Evolutionary conservation across 306 rosid genomes (phyloP), one percentile per base, ranked within the genome.

Genomic region (Luffa acutangula): DNA sequence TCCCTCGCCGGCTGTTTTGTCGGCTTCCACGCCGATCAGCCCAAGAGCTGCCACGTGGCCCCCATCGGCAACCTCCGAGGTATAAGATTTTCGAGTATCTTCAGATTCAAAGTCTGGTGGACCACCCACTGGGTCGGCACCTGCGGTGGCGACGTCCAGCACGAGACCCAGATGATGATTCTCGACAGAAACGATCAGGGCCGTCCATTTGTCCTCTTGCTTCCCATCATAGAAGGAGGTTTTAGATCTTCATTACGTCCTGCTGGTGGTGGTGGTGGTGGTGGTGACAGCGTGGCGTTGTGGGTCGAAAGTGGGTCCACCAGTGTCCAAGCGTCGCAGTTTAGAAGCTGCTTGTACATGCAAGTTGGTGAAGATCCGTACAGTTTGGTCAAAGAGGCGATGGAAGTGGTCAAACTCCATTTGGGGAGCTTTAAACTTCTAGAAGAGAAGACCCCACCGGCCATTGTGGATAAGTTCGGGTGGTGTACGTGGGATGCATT

Each of bases 401-500:
- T 84, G 65, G 79, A 71, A 12, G 90, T 82, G 13, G 73, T 91
- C 1, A 82, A 87, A 14, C 43, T 70, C 17, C 95, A 89, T 25
- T 42, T 87, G 39, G 95, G 93, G 0, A 91, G 86, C 1, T 93
- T 90, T 75, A 89, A 81, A 69, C 88, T 86, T 17, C 82, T 86
- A 0, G 92, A 90, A 56, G 97, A 90, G 78, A 92, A 92, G 45
- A 80, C 43, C 41, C 82, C 87, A 7, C 97, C 96, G 0, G 83
- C 53, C 0, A 89, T 90, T 0, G 82, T 89, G 7, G 93, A 92
- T 64, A 90, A 83, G 73, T 89, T 93, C 17, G 97, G 97, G 1
- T 90, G 93, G 97, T 88, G 97, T 63, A 93, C 96, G 0, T 93
- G 92, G 96, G 97, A 93, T 59, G 93, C 96, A 6, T 93, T 89